A percentile compares a stretch with the other conserved stretches of the same genome.
phyloP scores from a whole-genome alignment of 1,139 yeast genomes.

The Citeromyces hawaiiensis region DNA sequence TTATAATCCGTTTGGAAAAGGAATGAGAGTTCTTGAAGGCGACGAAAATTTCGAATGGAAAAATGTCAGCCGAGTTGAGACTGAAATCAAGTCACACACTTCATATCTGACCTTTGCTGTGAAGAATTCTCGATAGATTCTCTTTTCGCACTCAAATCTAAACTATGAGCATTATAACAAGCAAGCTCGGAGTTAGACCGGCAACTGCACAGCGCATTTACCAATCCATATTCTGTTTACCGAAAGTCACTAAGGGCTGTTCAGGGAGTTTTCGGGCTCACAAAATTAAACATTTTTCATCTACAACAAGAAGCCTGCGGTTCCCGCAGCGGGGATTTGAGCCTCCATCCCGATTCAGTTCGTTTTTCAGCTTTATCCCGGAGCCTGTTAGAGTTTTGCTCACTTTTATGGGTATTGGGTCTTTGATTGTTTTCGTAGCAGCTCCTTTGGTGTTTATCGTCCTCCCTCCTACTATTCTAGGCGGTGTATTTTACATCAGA shows the following conservation, averaged over 20 bases:
- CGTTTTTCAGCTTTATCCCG: conserved; percentile 10
- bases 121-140: conserved; percentile 14
- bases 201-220: neutral
- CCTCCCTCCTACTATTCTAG: conserved; percentile 20
- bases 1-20: conserved; percentile 87
- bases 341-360: neutral
- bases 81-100: conserved; percentile 86
- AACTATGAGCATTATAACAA: neutral
- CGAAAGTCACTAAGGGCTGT: neutral
- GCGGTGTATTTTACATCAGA: conserved; percentile 15
- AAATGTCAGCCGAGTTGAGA: conserved; percentile 68
- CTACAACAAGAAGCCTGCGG: neutral
- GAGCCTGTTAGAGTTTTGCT: conserved; percentile 16
- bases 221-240: neutral
- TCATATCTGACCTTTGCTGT: conserved; percentile 88
- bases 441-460: conserved; percentile 20
- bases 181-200: neutral
- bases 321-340: neutral
- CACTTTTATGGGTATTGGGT: conserved; percentile 14
- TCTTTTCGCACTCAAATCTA: neutral
- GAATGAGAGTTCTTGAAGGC: conserved; percentile 72
- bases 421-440: conserved; percentile 19
- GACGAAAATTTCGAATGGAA: conserved; percentile 71
- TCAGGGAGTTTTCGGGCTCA: neutral
- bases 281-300: neutral